A percentile compares a stretch with the other conserved stretches of the same genome.
Conservation (phyloP, 371 early-diverging fungal genomes). For the Basidiobolus meristosporus region DNA sequence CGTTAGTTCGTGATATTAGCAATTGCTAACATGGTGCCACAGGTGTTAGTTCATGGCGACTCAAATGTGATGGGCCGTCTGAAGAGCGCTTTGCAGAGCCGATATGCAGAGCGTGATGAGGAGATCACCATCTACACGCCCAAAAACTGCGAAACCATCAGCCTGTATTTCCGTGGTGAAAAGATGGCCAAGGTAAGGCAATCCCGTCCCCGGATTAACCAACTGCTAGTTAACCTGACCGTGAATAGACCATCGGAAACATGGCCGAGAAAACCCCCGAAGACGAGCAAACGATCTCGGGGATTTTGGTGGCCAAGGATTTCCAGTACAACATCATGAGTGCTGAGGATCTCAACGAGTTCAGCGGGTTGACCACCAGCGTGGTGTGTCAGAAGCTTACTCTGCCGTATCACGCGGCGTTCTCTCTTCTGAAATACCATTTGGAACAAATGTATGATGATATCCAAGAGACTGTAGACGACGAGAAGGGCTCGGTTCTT, state of each 20-base stretch:
- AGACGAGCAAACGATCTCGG: slow-evolving; percentile 42
- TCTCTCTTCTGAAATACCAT: slow-evolving; percentile 69
- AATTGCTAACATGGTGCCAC: slow-evolving; percentile 1
- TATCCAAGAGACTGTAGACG: slow-evolving; percentile 15
- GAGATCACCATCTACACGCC: slow-evolving; percentile 83
- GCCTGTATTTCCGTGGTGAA: slow-evolving; percentile 86
- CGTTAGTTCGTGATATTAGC: not conserved
- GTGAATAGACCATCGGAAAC: slow-evolving; percentile 57
- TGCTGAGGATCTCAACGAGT: slow-evolving; percentile 52
- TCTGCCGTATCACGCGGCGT: slow-evolving; percentile 58
- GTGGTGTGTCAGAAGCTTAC: slow-evolving; percentile 59
- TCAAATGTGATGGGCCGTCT: slow-evolving; percentile 95
- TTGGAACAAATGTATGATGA: slow-evolving; percentile 83
- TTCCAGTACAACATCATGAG: slow-evolving; percentile 75
- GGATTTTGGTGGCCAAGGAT: slow-evolving; percentile 77
- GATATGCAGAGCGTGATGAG: slow-evolving; percentile 65
- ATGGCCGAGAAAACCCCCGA: slow-evolving; percentile 52
- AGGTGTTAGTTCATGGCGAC: slow-evolving; percentile 98
- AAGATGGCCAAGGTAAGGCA: slow-evolving; percentile 64
- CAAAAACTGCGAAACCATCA: slow-evolving; percentile 85
- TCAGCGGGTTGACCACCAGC: slow-evolving; percentile 57
- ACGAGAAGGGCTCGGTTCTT: slow-evolving; percentile 9
- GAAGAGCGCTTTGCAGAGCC: slow-evolving; percentile 73
- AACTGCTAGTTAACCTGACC: not conserved
- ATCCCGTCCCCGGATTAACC: not conserved